Conservation (phyloP, 1,139 yeast species). For the Geotrichum aggregatum region DNA sequence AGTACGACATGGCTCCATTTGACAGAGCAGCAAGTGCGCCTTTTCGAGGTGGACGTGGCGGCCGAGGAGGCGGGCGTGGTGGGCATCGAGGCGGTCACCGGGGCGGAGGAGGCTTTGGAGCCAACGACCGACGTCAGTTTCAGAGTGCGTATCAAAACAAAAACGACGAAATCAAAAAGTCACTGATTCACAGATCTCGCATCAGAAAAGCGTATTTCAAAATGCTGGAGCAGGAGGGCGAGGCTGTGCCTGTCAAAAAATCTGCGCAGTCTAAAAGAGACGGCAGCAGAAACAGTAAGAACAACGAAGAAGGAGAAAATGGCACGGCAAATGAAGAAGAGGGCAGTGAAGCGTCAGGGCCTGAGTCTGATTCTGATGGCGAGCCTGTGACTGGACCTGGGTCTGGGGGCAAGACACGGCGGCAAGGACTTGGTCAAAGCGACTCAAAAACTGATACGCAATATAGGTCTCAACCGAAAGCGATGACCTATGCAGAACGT, state of each 20-base stretch:
- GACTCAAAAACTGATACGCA: neutral
- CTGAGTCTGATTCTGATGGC: slow-evolving; percentile 2
- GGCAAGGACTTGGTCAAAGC: slow-evolving; percentile 19
- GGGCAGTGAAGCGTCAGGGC: neutral
- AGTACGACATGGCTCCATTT: too few species aligned
- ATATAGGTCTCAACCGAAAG: slow-evolving; percentile 42
- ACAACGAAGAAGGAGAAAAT: slow-evolving; percentile 28
- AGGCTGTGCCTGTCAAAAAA: slow-evolving; percentile 23
- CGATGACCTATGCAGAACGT: slow-evolving; percentile 37
- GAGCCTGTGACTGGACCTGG: neutral
- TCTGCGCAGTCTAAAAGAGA: slow-evolving; percentile 22
- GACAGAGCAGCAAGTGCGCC: too few species aligned
- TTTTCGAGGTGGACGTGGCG: too few species aligned
- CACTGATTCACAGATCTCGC: slow-evolving; percentile 77
- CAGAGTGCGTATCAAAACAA: slow-evolving; percentile 14
- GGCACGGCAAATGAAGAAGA: slow-evolving; percentile 12
- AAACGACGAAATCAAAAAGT: slow-evolving; percentile 60
- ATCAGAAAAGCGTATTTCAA: slow-evolving; percentile 79
- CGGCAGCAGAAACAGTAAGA: slow-evolving; percentile 20
- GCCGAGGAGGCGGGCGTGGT: neutral
- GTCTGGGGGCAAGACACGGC: slow-evolving; percentile 25
- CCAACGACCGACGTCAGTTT: slow-evolving; percentile 13
- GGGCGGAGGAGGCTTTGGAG: slow-evolving; percentile 8
- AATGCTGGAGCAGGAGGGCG: slow-evolving; percentile 67
- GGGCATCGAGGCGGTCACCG: slow-evolving; percentile 1